phyloP scores from a whole-genome alignment of 2,329 filamentous ascomycete species.

The Trichoderma arundinaceum region DNA sequence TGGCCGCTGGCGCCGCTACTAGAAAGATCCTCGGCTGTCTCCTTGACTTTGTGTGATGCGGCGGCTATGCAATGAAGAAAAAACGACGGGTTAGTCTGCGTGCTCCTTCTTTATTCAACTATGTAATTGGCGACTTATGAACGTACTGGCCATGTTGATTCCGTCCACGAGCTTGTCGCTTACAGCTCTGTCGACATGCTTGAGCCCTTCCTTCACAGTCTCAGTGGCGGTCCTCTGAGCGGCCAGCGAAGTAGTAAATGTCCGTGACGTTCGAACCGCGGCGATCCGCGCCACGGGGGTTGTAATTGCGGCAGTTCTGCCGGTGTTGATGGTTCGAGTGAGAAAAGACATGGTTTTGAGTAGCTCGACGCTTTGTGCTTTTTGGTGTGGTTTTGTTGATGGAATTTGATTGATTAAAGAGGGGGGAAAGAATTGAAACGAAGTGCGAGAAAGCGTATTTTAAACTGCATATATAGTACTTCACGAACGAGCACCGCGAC shows the following conservation, averaged over 20 bases:
- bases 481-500: not conserved
- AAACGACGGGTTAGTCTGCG: too few relatives aligned
- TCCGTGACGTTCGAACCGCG: conserved; percentile 50
- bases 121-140: not conserved
- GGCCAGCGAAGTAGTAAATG: conserved; percentile 56
- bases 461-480: not conserved
- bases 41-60: conserved; percentile 56
- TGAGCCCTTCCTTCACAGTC: conserved; percentile 63
- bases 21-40: conserved; percentile 46
- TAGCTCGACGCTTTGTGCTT: not conserved
- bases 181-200: conserved; percentile 64
- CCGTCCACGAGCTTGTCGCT: conserved; percentile 66
- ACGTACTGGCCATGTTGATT: conserved; percentile 63
- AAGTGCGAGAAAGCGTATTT: not conserved
- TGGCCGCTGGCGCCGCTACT: conserved; percentile 46
- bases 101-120: too few relatives aligned
- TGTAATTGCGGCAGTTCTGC: conserved; percentile 12
- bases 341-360: conserved; percentile 30
- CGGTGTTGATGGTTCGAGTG: conserved; percentile 23
- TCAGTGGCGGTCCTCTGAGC: conserved; percentile 58
- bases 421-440: not conserved
- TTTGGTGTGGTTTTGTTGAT: not conserved
- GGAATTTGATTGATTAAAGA: conserved; percentile 13
- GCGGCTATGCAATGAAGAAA: conserved; percentile 40
- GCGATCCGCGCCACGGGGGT: conserved; percentile 47